A percentile compares a stretch with the other conserved stretches of the same genome.
phyloP scores from a whole-genome alignment of 2,329 filamentous ascomycete species.

The Clarireedia sp. region DNA sequence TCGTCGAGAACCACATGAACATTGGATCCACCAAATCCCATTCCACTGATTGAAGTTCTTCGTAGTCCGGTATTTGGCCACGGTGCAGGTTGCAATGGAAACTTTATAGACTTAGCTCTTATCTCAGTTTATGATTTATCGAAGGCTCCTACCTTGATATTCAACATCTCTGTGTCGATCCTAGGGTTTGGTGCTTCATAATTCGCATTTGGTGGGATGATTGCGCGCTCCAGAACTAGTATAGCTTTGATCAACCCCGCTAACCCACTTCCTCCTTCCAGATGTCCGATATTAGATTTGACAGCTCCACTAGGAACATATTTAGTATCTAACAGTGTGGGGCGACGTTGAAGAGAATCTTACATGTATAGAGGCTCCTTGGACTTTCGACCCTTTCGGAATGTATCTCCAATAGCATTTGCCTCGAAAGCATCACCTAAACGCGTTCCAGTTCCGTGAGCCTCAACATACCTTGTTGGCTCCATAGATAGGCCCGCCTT shows the following conservation, averaged over 20 bases:
- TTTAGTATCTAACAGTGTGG: background rate
- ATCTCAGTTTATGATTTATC: too few species aligned
- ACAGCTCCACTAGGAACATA: constrained; percentile 15
- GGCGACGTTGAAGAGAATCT: background rate
- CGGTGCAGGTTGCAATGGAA: background rate
- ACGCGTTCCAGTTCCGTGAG: constrained; percentile 8
- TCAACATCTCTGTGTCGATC: constrained; percentile 16
- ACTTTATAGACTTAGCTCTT: background rate
- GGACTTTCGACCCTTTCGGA: constrained; percentile 10
- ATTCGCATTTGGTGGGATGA: constrained; percentile 34
- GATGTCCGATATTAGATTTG: constrained; percentile 31
- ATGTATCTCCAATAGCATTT: background rate
- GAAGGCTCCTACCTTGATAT: constrained; percentile 4
- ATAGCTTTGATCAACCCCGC: constrained; percentile 32
- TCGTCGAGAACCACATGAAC: constrained; percentile 33
- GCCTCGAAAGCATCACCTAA: background rate
- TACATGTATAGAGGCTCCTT: background rate
- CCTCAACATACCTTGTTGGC: constrained; percentile 11
- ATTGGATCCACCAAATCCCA: constrained; percentile 11
- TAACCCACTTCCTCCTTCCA: constrained; percentile 31
- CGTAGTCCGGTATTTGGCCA: background rate
- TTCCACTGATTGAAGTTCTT: background rate
- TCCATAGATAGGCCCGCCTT: constrained; percentile 1
- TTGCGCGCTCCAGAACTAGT: constrained; percentile 33
- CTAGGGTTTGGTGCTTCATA: constrained; percentile 32